Conservation (phyloP, 225 moss, liverwort and hornwort genomes). For the Physcomitrellopsis africana region DNA sequence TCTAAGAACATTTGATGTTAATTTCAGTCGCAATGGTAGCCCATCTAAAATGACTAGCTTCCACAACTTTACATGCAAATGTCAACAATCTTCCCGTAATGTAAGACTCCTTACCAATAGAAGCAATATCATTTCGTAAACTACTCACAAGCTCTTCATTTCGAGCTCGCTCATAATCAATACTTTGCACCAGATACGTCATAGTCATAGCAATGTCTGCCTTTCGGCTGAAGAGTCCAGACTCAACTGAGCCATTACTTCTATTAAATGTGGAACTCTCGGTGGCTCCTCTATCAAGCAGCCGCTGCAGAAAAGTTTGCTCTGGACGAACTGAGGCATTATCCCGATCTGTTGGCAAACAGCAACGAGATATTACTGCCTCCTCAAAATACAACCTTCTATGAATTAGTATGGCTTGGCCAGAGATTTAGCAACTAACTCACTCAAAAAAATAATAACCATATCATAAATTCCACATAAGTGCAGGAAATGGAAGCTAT, state of each 20-base stretch:
- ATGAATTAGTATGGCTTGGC: background rate
- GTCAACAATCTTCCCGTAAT: slow-evolving; percentile 16
- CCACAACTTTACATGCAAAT: slow-evolving; percentile 18
- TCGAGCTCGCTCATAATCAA: slow-evolving; percentile 76
- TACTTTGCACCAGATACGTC: slow-evolving; percentile 81
- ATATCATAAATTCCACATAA: background rate
- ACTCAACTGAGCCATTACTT: slow-evolving; percentile 61
- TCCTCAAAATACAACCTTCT: slow-evolving; percentile 21
- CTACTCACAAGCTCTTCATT: slow-evolving; percentile 79
- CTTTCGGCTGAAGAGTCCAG: slow-evolving; percentile 60
- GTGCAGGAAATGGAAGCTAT: background rate
- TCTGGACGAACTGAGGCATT: slow-evolving; percentile 60
- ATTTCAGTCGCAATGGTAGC: slow-evolving; percentile 17
- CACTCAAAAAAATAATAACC: background rate
- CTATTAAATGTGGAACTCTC: slow-evolving; percentile 85
- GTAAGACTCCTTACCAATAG: slow-evolving; percentile 71
- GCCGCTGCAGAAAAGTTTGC: slow-evolving; percentile 83
- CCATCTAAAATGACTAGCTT: slow-evolving; percentile 23
- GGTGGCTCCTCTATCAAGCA: slow-evolving; percentile 91
- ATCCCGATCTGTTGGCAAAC: slow-evolving; percentile 59
- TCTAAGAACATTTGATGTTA: background rate
- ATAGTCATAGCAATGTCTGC: slow-evolving; percentile 70
- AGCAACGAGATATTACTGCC: slow-evolving; percentile 21
- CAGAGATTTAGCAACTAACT: background rate
- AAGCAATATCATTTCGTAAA: slow-evolving; percentile 59